phyloP scores from a whole-genome alignment of 1,284 basidiomycete genomes.

The Heterobasidion occidentale region DNA sequence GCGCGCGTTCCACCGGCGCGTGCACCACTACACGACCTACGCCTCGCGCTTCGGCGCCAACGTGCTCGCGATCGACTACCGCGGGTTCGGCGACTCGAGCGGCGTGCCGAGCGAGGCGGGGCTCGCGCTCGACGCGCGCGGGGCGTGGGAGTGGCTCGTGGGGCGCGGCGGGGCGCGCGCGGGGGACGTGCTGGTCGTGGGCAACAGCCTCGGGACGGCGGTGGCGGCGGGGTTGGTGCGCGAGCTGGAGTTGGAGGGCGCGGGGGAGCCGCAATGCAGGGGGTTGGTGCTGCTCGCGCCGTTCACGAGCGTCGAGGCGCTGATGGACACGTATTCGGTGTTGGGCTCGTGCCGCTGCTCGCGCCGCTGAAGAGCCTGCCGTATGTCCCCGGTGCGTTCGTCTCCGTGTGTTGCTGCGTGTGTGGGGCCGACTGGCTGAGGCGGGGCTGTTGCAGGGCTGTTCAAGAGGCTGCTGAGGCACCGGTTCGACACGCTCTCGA shows the following conservation, averaged over 20 bases:
- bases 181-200: conserved; percentile 62
- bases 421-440: conserved; percentile 3
- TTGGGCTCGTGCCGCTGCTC: conserved; percentile 64
- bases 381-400: conserved; percentile 46
- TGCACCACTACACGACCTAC: conserved; percentile 55
- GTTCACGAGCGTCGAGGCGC: conserved; percentile 58
- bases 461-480: conserved; percentile 51
- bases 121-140: conserved; percentile 66
- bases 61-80: conserved; percentile 82
- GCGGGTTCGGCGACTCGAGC: conserved; percentile 87
- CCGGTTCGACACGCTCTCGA: conserved; percentile 57
- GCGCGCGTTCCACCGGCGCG: conserved; percentile 57
- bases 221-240: conserved; percentile 60
- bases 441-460: conserved; percentile 32
- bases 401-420: neutral
- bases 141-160: conserved; percentile 77
- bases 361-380: conserved; percentile 65
- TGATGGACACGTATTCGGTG: conserved; percentile 69
- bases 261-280: conserved; percentile 42
- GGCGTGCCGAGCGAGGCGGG: conserved; percentile 75
- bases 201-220: conserved; percentile 81
- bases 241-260: conserved; percentile 32
- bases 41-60: conserved; percentile 63
- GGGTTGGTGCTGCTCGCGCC: conserved; percentile 74
- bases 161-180: conserved; percentile 42